Evolutionary conservation across 192 early-diverging fungal genomes (phyloP).

Genomic region (Umbelopsis sp.): DNA sequence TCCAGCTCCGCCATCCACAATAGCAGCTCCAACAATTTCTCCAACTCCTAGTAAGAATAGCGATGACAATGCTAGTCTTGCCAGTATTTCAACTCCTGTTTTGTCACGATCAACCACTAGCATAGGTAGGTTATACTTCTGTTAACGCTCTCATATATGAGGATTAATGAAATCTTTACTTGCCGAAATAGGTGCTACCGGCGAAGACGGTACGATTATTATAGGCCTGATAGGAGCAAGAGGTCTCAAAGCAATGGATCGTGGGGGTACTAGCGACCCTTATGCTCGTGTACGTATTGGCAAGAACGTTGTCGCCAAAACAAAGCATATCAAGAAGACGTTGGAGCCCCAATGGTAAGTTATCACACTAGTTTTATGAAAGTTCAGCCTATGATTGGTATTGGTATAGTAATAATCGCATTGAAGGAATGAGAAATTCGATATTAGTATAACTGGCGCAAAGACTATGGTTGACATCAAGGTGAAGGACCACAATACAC

Average conservation of each 20-base stretch:
- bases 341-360: slow-evolving; percentile 66
- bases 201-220: slow-evolving; percentile 39
- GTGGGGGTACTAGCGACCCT: slow-evolving; percentile 65
- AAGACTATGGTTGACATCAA: slow-evolving; percentile 54
- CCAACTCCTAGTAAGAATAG: not conserved
- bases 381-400: too few relatives aligned
- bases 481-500: slow-evolving; percentile 71
- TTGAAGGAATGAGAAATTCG: slow-evolving; percentile 37
- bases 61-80: not conserved
- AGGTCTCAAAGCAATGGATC: slow-evolving; percentile 48
- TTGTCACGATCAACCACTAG: not conserved
- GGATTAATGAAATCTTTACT: not conserved
- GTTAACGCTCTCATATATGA: not conserved
- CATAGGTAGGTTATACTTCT: not conserved
- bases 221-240: slow-evolving; percentile 49
- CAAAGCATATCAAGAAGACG: slow-evolving; percentile 69
- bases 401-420: not conserved
- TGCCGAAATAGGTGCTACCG: slow-evolving; percentile 6
- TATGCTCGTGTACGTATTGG: slow-evolving; percentile 65
- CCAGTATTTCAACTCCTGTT: not conserved
- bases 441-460: slow-evolving; percentile 20
- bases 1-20: not conserved
- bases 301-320: slow-evolving; percentile 66
- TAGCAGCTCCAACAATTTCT: not conserved
- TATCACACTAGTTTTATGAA: slow-evolving; percentile 9